Conservation (phyloP, 495 filamentous ascomycete species). For the Trichocladium uniseriatum region DNA sequence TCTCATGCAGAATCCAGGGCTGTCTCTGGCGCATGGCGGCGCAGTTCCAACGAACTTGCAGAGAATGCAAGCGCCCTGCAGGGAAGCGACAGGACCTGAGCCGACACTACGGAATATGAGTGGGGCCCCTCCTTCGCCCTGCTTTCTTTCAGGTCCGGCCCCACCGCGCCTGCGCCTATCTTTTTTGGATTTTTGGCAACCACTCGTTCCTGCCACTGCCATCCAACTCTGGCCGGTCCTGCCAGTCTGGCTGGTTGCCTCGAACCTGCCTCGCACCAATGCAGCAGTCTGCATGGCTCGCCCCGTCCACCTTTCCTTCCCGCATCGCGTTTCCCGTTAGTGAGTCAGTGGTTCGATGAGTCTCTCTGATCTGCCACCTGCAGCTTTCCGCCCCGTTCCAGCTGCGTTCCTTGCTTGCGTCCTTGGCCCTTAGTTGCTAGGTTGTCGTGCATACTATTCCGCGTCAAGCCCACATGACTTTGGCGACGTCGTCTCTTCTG, state of each 20-base stretch:
- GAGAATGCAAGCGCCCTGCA: conserved; percentile 8
- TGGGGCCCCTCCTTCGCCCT: neutral
- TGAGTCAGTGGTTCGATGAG: conserved; percentile 6
- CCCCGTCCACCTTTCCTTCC: conserved; percentile 3
- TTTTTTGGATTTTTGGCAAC: neutral
- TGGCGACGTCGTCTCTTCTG: conserved; percentile 7
- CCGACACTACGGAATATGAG: too few relatives aligned
- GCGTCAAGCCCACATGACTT: conserved; percentile 11
- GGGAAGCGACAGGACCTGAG: conserved; percentile 6
- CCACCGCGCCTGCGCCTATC: conserved; percentile 11
- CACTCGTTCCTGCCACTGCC: neutral
- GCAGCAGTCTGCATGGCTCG: conserved; percentile 2
- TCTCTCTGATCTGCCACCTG: conserved; percentile 9
- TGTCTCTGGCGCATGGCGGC: conserved; percentile 25
- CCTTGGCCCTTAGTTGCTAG: too few relatives aligned
- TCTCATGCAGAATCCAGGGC: conserved; percentile 26
- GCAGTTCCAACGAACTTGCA: conserved; percentile 19
- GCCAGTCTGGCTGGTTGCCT: conserved; percentile 2
- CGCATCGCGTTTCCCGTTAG: conserved; percentile 1
- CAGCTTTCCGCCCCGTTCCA: conserved; percentile 16
- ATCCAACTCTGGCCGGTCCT: too few relatives aligned
- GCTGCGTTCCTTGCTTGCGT: conserved; percentile 1
- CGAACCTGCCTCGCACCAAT: neutral
- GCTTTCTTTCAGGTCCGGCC: neutral
- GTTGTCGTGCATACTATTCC: too few relatives aligned